Evolutionary conservation across 768 basidiomycete genomes (phyloP).

Genomic region (Psilocybe cubensis): DNA sequence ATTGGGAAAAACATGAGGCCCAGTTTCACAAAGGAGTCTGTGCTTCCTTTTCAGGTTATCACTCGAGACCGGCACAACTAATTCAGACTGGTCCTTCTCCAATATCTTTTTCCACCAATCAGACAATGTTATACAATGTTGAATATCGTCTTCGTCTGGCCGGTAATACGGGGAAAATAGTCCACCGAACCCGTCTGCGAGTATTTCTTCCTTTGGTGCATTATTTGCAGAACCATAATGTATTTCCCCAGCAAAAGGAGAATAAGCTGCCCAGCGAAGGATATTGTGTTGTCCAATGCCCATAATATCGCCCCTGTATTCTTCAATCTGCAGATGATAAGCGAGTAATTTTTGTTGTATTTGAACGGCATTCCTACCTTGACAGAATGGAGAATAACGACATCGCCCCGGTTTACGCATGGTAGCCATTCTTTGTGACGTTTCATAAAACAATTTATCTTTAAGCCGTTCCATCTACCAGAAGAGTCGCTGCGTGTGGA

Average conservation of each 20-base stretch:
- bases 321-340: constrained; percentile 30
- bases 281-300: constrained; percentile 50
- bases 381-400: constrained; percentile 53
- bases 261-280: constrained; percentile 60
- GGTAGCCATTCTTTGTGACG: constrained; percentile 55
- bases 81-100: constrained; percentile 16
- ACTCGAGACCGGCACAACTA: constrained; percentile 3
- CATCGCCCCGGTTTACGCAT: constrained; percentile 45
- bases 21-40: constrained; percentile 52
- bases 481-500: constrained; percentile 33
- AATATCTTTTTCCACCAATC: constrained; percentile 54
- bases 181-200: constrained; percentile 40
- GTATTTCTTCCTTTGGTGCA: constrained; percentile 38
- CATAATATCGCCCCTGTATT: constrained; percentile 30
- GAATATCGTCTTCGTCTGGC: constrained; percentile 40
- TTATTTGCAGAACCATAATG: constrained; percentile 39
- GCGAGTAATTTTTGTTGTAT: neutral
- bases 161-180: constrained; percentile 48
- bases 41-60: constrained; percentile 38
- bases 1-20: constrained; percentile 42
- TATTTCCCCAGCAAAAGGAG: constrained; percentile 37
- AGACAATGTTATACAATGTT: constrained; percentile 45
- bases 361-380: constrained; percentile 39
- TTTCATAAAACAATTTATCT: constrained; percentile 56
- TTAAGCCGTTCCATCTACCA: constrained; percentile 27